Base-by-base conservation (phyloP, 768 basidiomycete genomes). In the Mycena sanguinolenta region DNA sequence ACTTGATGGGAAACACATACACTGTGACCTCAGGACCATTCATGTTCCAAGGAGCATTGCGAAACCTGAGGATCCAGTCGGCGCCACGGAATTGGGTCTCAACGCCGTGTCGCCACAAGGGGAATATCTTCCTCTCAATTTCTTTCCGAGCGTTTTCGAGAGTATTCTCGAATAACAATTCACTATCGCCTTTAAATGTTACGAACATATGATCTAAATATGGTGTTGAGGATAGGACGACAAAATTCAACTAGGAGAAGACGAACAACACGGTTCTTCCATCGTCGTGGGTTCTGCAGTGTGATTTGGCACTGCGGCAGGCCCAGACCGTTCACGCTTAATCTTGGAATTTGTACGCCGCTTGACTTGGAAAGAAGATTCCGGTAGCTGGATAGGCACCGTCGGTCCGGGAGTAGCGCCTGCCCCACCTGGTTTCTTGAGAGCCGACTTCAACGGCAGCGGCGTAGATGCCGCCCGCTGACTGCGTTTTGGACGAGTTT, bases 171-270 rank as follows among this genome's bases (percentile, higher is more conserved):
- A 90, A 81, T 57, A 85, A 85, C 52, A 94, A 79, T 79, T 93
- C 90, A 74, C 88, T 91, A 65, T 87, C 86, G 50, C 89, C 87
- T 67, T 86, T 85, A 74, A 95, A 89, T 27, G 91, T 88, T 57
- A 95, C 82, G 75, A 94, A 91, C 82, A 94, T 84, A 75, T 94
- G 92, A 72, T 89, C 93, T 94, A 58, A 42, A 73, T 58, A 67
- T 62, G n/a, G 58, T 58, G 61, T 34, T 73, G 42, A 42, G 62
- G 30, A 63, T 63, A 30, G 38, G 53, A 46, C 14, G n/a, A 42
- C 59, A 27, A 9, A 36, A 57, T 52, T 17, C 54, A 30, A 70
- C n/a, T n/a, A n/a, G n/a, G 58, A 53, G 38, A 38, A 44, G 38
- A 74, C 72, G 21, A 70, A 75, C 73, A 71, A 74, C 72, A 60